Conservation (phyloP, 495 filamentous ascomycete genomes). For the Apiosordaria backusii region DNA sequence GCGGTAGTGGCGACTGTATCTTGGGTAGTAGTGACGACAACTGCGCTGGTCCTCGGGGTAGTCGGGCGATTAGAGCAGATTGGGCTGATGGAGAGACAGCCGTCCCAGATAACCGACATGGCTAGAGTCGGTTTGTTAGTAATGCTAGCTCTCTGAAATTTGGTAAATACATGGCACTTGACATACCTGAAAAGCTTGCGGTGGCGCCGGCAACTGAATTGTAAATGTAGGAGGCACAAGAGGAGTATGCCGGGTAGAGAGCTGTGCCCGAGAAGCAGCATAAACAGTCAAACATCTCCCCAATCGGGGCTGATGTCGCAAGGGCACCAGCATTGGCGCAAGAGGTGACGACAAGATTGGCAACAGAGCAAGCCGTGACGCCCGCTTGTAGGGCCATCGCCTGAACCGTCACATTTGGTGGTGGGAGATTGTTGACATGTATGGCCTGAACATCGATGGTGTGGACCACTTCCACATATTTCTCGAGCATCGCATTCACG, state of each 20-base stretch:
- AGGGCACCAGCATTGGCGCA: conserved; percentile 18
- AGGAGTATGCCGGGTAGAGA: conserved; percentile 17
- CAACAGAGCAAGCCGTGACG: conserved; percentile 20
- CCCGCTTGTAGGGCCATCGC: conserved; percentile 8
- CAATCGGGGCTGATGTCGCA: conserved; percentile 2
- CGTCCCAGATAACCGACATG: background rate
- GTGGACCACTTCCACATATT: conserved; percentile 16
- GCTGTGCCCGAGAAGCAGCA: conserved; percentile 21
- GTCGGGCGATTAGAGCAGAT: background rate
- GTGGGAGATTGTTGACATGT: conserved; percentile 3
- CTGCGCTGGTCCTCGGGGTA: background rate
- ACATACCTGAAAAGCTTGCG: conserved; percentile 13
- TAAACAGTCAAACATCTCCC: conserved; percentile 16
- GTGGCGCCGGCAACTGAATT: conserved; percentile 9
- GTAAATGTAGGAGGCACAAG: conserved; percentile 27
- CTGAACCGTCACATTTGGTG: conserved; percentile 6
- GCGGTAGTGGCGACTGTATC: background rate
- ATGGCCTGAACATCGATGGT: conserved; percentile 8
- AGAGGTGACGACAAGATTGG: conserved; percentile 15
- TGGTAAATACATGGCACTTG: background rate
- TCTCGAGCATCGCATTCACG: conserved; percentile 13
- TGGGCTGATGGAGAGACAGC: background rate
- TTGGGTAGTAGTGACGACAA: background rate
- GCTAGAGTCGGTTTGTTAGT: background rate
- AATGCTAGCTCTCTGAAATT: background rate